Percentiles rank a stretch among this genome's conserved stretches.
These are phyloP conservation scores for Clarireedia hainanense DNA, from an alignment of 2,329 filamentous ascomycete species.

Conservation along the genomic window DNA sequence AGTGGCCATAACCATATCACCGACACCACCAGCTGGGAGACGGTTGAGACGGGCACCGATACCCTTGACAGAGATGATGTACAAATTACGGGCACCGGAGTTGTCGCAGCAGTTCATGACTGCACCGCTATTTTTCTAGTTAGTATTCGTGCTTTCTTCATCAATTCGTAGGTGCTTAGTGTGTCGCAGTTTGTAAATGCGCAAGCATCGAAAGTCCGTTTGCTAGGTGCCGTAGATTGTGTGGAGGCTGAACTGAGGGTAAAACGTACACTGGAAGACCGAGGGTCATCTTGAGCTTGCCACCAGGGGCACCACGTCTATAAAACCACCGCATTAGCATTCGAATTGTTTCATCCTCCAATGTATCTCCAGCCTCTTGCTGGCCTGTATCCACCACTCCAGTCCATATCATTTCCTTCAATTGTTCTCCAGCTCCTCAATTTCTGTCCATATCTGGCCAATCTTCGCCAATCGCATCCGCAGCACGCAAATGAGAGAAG, in stretches of 20 bases:
- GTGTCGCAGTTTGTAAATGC: neutral
- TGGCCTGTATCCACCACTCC: neutral
- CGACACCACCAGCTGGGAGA: slow-evolving; percentile 93
- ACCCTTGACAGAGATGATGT: slow-evolving; percentile 99
- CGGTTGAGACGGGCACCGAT: slow-evolving; percentile 96
- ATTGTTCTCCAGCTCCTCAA: neutral
- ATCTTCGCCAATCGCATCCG: neutral
- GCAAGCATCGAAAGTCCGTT: slow-evolving; percentile 16
- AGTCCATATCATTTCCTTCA: neutral
- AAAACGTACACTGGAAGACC: slow-evolving; percentile 96
- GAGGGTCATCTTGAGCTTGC: slow-evolving; percentile 99
- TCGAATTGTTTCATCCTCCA: neutral
- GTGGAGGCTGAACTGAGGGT: neutral
- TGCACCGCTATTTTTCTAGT: slow-evolving; percentile 60
- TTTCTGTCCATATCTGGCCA: neutral
- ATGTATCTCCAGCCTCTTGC: neutral
- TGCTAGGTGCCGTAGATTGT: slow-evolving; percentile 26
- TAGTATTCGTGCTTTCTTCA: slow-evolving; percentile 3
- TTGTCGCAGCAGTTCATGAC: slow-evolving; percentile 99
- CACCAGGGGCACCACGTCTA: slow-evolving; percentile 87
- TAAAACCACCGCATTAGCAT: slow-evolving; percentile 17
- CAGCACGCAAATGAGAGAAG: slow-evolving; percentile 10
- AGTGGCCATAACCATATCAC: slow-evolving; percentile 99
- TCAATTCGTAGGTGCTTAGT: neutral
- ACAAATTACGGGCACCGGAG: slow-evolving; percentile 96